These are phyloP conservation scores for Vararia minispora DNA, from an alignment of 768 basidiomycete genomes.

Conservation along the genomic window DNA sequence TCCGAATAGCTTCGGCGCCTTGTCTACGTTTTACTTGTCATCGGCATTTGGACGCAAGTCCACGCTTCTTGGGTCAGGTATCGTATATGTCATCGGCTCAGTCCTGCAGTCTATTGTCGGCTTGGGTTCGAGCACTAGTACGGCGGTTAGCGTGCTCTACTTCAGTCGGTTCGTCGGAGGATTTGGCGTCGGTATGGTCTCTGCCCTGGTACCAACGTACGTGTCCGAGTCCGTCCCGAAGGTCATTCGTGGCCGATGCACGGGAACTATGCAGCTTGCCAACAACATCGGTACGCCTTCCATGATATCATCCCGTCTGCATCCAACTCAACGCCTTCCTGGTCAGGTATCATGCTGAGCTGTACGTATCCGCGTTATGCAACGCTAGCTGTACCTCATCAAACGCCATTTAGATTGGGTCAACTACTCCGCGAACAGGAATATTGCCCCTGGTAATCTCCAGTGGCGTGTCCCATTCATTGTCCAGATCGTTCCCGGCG, in stretches of 20 bases:
- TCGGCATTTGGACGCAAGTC: constrained; percentile 34
- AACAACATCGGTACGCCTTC: constrained; percentile 23
- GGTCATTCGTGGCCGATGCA: constrained; percentile 38
- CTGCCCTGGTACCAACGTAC: constrained; percentile 38
- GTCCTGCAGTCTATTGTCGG: constrained; percentile 34
- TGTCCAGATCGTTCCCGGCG: constrained; percentile 40
- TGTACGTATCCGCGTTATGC: constrained; percentile 15
- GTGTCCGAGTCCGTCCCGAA: constrained; percentile 39
- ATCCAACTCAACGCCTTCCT: too few species aligned
- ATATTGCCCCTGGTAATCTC: constrained; percentile 26
- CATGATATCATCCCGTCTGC: too few species aligned
- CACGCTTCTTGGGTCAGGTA: constrained; percentile 31
- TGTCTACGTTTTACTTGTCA: constrained; percentile 30
- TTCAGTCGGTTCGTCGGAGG: constrained; percentile 48
- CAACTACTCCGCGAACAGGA: constrained; percentile 30
- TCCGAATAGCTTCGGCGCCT: constrained; percentile 30
- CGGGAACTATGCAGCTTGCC: constrained; percentile 29
- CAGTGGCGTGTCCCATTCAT: constrained; percentile 46
- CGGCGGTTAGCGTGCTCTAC: constrained; percentile 29
- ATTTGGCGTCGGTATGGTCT: constrained; percentile 46
- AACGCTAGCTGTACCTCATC: neutral
- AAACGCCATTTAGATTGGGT: constrained; percentile 29
- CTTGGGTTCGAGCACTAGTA: constrained; percentile 24
- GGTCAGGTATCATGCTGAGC: constrained; percentile 25
- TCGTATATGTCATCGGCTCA: constrained; percentile 38